Percentiles rank a stretch among this genome's conserved stretches.
Evolutionary conservation across 768 basidiomycete species (phyloP).

Genomic region (Pulveroboletus sp.): DNA sequence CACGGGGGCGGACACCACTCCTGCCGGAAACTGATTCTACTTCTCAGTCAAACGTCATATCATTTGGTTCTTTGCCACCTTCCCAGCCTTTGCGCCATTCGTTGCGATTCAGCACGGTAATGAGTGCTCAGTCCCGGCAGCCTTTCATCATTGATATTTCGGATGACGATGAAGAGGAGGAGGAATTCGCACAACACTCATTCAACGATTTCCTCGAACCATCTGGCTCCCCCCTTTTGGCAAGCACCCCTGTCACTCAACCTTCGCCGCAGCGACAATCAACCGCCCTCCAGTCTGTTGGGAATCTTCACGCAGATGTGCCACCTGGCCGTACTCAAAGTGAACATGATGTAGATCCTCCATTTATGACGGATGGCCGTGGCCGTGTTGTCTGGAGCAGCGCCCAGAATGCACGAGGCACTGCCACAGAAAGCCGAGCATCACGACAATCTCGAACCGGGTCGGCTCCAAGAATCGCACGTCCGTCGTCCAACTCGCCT

Average conservation of each 20-base stretch:
- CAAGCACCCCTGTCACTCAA: not conserved
- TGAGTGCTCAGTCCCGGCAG: slow-evolving; percentile 21
- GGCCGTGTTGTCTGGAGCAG: slow-evolving; percentile 53
- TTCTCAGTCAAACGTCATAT: not conserved
- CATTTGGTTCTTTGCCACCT: not conserved
- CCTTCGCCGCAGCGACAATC: slow-evolving; percentile 1
- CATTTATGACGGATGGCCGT: slow-evolving; percentile 62
- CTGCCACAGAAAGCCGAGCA: slow-evolving; percentile 18
- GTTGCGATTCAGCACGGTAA: slow-evolving; percentile 27
- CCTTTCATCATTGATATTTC: slow-evolving; percentile 32
- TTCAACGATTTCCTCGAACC: not conserved
- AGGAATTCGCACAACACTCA: not conserved
- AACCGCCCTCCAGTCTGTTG: slow-evolving; percentile 1
- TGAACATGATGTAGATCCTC: slow-evolving; percentile 40
- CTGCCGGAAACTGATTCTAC: slow-evolving; percentile 7
- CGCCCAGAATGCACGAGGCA: slow-evolving; percentile 19
- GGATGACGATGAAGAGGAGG: slow-evolving; percentile 28
- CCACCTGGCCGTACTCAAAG: slow-evolving; percentile 15
- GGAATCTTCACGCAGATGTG: slow-evolving; percentile 1
- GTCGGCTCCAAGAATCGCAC: slow-evolving; percentile 16
- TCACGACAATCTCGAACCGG: slow-evolving; percentile 20
- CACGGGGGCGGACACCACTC: not conserved
- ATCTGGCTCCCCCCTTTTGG: not conserved
- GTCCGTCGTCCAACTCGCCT: slow-evolving; percentile 15
- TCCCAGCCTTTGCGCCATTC: slow-evolving; percentile 4